Base-by-base conservation (phyloP, 176 grass and related monocot genomes). In the Phyllostachys edulis region DNA sequence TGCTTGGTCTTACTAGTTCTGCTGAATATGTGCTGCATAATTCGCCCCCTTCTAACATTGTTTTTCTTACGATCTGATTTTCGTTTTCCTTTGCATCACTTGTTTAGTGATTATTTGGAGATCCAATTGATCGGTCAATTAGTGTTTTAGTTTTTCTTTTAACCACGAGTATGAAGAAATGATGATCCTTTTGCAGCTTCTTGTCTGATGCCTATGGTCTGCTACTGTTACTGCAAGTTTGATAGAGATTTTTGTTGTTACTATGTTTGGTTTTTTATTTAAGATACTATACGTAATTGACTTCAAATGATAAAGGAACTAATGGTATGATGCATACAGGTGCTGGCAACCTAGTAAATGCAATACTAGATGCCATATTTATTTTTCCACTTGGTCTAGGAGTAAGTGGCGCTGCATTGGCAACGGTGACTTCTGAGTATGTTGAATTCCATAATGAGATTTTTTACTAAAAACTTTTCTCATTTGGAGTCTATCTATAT, bases 371-470 rank as follows among this genome's bases (percentile, higher is more conserved):
- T 90, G 84, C 82, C 9, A 82, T 93, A 80, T 73, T 98, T 80
- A 93, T 98, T 82, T 94, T 95, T 54, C 71, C 92, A 72, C 79
- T 98, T 94, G 92, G 89, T 78, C 87, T 95, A 77, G 95, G 95
- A 72, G 90, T 98, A 85, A 87, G 90, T 11, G 95, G 95, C 5
- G 95, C 95, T 84, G 95, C 95, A 21, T 82, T 98, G 90, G 86
- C 95, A 63, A 98, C 95, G 11, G 91, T 98, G 61, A 82, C 84
- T 9, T 95, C 92, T 80, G 95, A 98, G 95, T 98, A 95, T 80
- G 95, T 92, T 77, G 11, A 47, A 81, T 4, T 34, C 69, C 39
- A 71, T 71, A 46, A 62, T 79, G 69, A 89, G 51, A 82, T 63
- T 84, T 60, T 21, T 79, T 72, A 62, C 67, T 75, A 89, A 81